phyloP scores from a whole-genome alignment of 148 eudicot genomes.

The Chenopodium formosanum region DNA sequence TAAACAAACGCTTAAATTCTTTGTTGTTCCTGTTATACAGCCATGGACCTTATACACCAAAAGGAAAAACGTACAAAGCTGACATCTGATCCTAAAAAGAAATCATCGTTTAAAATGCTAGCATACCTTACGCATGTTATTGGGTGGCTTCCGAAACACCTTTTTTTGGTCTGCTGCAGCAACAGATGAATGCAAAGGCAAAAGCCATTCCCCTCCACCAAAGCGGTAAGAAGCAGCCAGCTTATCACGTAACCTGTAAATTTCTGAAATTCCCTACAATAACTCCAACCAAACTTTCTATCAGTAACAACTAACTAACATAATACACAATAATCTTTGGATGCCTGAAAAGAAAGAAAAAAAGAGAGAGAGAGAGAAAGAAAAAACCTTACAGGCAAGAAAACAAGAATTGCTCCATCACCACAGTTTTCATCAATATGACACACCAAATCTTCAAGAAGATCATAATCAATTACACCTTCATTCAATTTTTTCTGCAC shows the following conservation, averaged over 20 bases:
- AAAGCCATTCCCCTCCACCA: conserved; percentile 88
- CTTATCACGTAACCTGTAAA: conserved; percentile 64
- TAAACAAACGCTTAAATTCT: not conserved
- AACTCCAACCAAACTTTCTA: conserved; percentile 7
- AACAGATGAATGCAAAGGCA: conserved; percentile 91
- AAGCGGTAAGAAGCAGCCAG: conserved; percentile 76
- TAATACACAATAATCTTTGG: not conserved
- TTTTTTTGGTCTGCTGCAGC: conserved; percentile 86
- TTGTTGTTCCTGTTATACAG: no score
- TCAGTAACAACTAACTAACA: not conserved
- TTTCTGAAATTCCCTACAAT: conserved; percentile 85
- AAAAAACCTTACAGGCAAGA: conserved; percentile 72
- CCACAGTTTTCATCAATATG: conserved; percentile 78
- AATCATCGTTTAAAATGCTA: not conserved
- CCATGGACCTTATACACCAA: not conserved
- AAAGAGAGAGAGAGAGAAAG: no score
- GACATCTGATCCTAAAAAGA: not conserved
- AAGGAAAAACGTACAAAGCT: no score
- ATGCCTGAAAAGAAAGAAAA: not conserved
- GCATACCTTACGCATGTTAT: conserved; percentile 76
- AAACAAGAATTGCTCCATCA: conserved; percentile 88
- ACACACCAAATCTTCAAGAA: conserved; percentile 92
- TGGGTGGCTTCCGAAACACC: conserved; percentile 75
- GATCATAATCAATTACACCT: conserved; percentile 93
- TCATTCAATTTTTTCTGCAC: conserved; percentile 82